Percentiles rank a stretch among this genome's conserved stretches.
Evolutionary conservation across 2,329 filamentous ascomycete species (phyloP).

Genomic region (Aspergillus fructus): DNA sequence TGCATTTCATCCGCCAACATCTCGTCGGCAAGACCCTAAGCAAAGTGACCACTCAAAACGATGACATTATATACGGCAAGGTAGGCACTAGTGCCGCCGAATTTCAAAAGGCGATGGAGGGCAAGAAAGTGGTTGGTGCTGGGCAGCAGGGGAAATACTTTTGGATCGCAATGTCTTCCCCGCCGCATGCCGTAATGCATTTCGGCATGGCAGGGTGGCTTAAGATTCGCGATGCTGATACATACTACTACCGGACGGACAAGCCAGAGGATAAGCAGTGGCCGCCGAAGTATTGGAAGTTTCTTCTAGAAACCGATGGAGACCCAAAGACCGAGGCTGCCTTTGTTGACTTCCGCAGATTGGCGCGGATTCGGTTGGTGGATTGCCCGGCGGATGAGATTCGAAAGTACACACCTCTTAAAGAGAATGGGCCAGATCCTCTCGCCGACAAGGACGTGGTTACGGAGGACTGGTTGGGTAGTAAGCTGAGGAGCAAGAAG

Average conservation of each 20-base stretch:
- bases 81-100: constrained; percentile 74
- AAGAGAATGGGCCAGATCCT: constrained; percentile 92
- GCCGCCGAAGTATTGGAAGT: constrained; percentile 92
- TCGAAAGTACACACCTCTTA: constrained; percentile 71
- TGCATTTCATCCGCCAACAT: constrained; percentile 78
- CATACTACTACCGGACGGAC: constrained; percentile 73
- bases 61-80: constrained; percentile 86
- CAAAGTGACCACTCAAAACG: constrained; percentile 70
- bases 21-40: constrained; percentile 80
- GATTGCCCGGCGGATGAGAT: constrained; percentile 77
- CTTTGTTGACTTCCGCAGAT: constrained; percentile 78
- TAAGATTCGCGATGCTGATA: constrained; percentile 76
- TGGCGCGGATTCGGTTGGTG: constrained; percentile 77
- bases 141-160: constrained; percentile 97
- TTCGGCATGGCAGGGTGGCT: constrained; percentile 82
- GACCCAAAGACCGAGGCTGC: constrained; percentile 65
- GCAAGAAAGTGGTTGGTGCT: constrained; percentile 69
- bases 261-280: constrained; percentile 63
- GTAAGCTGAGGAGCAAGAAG: constrained; percentile 70
- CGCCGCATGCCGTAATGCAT: constrained; percentile 87
- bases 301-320: constrained; percentile 67
- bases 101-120: constrained; percentile 71
- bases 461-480: constrained; percentile 71
- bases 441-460: constrained; percentile 76
- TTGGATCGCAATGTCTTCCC: constrained; percentile 75